Evolutionary conservation across 306 rosid genomes (phyloP).

Genomic region (Spatholobus suberectus): DNA sequence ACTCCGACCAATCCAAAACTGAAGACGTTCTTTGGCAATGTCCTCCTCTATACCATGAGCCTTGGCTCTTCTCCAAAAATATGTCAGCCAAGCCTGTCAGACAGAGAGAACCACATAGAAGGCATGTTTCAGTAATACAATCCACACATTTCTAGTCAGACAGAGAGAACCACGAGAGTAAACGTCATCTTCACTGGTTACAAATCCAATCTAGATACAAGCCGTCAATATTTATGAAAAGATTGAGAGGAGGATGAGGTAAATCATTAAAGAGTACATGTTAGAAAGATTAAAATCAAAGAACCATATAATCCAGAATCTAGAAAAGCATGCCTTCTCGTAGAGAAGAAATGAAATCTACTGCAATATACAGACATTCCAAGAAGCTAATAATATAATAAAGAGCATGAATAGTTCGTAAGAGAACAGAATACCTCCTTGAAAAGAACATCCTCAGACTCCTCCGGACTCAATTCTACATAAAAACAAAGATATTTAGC

Average conservation of each 20-base stretch:
- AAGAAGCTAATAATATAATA: slow-evolving; percentile 17
- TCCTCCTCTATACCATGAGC: slow-evolving; percentile 82
- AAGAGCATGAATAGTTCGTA: slow-evolving; percentile 35
- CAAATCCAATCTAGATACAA: slow-evolving; percentile 24
- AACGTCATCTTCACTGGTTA: slow-evolving; percentile 28
- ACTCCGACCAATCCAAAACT: slow-evolving; percentile 89
- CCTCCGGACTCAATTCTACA: slow-evolving; percentile 94
- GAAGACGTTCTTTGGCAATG: slow-evolving; percentile 87
- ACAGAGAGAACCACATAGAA: slow-evolving; percentile 26
- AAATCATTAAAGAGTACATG: slow-evolving; percentile 21
- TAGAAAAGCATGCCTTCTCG: slow-evolving; percentile 14
- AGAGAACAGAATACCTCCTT: slow-evolving; percentile 70
- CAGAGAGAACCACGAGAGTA: slow-evolving; percentile 6
- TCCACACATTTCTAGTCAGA: slow-evolving; percentile 16
- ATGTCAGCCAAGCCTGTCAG: slow-evolving; percentile 96
- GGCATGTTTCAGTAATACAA: slow-evolving; percentile 38
- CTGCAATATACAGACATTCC: slow-evolving; percentile 13
- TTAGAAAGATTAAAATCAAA: background rate
- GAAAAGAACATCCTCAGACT: slow-evolving; percentile 98
- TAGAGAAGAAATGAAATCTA: slow-evolving; percentile 20
- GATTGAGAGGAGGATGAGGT: slow-evolving; percentile 18
- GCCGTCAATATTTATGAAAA: slow-evolving; percentile 20
- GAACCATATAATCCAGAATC: slow-evolving; percentile 26
- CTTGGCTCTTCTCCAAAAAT: slow-evolving; percentile 98
- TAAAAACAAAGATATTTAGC: slow-evolving; percentile 42